A percentile compares a stretch with the other conserved stretches of the same genome.
phyloP scores from a whole-genome alignment of 768 basidiomycete species.

The Lyophyllum shimeji region DNA sequence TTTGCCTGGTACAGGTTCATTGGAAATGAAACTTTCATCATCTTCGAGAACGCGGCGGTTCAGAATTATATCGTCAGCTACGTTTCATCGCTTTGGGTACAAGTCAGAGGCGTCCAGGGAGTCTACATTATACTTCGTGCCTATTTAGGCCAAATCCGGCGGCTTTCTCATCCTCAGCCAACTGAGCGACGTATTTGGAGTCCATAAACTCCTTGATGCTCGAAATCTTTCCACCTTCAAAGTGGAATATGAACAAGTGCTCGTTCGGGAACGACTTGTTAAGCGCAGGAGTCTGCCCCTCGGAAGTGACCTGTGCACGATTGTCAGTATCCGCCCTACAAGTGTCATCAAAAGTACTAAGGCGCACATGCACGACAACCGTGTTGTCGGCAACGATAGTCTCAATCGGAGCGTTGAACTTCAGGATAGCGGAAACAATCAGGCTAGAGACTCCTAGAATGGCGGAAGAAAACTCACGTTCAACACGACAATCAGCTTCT shows the following conservation, averaged over 20 bases:
- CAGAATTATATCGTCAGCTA: neutral
- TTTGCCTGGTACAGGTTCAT: neutral
- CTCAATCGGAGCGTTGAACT: conserved; percentile 5
- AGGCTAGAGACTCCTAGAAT: neutral
- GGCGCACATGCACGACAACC: conserved; percentile 10
- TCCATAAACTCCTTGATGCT: conserved; percentile 12
- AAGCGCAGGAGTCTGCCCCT: neutral
- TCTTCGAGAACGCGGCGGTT: too few relatives aligned
- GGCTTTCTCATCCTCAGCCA: conserved; percentile 4
- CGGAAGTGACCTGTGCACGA: neutral
- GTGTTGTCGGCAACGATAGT: conserved; percentile 4
- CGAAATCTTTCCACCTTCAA: conserved; percentile 10
- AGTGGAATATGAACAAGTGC: conserved; percentile 13
- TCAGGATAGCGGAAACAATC: neutral
- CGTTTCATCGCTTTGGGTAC: neutral
- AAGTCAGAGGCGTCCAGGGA: neutral
- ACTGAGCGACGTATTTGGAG: conserved; percentile 7
- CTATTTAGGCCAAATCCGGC: conserved; percentile 1
- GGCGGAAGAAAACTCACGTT: neutral
- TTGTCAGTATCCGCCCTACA: neutral
- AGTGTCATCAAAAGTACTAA: neutral
- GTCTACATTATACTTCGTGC: neutral
- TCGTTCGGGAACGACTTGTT: conserved; percentile 9
- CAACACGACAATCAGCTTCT: conserved; percentile 2
- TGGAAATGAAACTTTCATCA: too few relatives aligned